Percentiles rank a stretch among this genome's conserved stretches.
Evolutionary conservation across 805 yeast genomes (phyloP).

Genomic region (Sungouiozyma intestinalis): DNA sequence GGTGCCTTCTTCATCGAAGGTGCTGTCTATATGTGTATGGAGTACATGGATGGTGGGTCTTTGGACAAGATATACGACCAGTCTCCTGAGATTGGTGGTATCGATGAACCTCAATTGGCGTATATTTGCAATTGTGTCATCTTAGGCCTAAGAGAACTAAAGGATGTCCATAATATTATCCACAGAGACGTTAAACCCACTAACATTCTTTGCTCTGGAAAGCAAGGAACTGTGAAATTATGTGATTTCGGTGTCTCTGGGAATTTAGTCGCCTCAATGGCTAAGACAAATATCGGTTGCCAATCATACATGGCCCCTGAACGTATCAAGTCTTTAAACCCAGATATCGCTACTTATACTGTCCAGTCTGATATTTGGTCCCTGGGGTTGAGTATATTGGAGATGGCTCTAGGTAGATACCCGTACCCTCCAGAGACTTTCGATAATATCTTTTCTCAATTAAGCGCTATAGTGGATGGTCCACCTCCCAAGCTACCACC

Average conservation of each 20-base stretch:
- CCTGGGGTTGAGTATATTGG: conserved; percentile 74
- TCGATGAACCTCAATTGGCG: conserved; percentile 73
- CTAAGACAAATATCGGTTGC: conserved; percentile 93
- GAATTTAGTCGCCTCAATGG: conserved; percentile 86
- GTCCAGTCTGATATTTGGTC: conserved; percentile 97
- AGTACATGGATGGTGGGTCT: conserved; percentile 95
- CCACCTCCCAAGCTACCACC: conserved; percentile 74
- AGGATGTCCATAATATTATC: conserved; percentile 84
- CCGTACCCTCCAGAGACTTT: conserved; percentile 97
- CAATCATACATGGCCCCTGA: conserved; percentile 99
- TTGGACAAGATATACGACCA: conserved; percentile 72
- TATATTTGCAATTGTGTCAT: conserved; percentile 72
- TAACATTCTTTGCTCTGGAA: conserved; percentile 70
- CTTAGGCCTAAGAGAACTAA: conserved; percentile 69
- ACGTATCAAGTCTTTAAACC: conserved; percentile 65
- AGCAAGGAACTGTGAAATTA: conserved; percentile 72
- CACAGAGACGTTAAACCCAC: conserved; percentile 98
- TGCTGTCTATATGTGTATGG: conserved; percentile 97
- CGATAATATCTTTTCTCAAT: conserved; percentile 80
- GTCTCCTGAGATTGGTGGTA: conserved; percentile 37
- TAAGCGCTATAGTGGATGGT: conserved; percentile 94
- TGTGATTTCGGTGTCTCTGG: conserved; percentile 97
- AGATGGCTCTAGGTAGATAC: conserved; percentile 80
- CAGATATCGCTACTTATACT: conserved; percentile 72
- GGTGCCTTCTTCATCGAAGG: conserved; percentile 98